A percentile compares a stretch with the other conserved stretches of the same genome.
Conservation (phyloP, 2,329 filamentous ascomycete genomes). For the Aspergillus sp. region DNA sequence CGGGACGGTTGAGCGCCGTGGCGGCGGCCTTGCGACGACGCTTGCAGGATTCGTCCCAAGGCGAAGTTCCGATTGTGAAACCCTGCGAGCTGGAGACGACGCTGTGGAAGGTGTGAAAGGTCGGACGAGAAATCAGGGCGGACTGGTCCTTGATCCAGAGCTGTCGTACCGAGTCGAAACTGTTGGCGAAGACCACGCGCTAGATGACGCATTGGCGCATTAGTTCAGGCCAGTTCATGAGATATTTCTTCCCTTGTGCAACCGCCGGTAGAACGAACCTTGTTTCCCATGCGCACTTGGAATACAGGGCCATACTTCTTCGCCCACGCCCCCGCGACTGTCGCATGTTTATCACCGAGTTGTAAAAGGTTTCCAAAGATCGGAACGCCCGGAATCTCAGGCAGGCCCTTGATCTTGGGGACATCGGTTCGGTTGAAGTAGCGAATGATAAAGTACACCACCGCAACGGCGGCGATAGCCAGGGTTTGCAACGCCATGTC, state of each 20-base stretch:
- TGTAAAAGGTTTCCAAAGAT: conserved; percentile 63
- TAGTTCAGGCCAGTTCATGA: not conserved
- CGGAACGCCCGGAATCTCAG: conserved; percentile 60
- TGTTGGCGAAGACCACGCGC: conserved; percentile 75
- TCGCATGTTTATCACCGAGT: conserved; percentile 57
- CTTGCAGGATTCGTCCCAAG: conserved; percentile 81
- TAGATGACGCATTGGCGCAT: conserved; percentile 21
- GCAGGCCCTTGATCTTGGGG: conserved; percentile 60
- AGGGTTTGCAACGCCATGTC: conserved; percentile 31
- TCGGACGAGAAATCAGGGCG: conserved; percentile 72
- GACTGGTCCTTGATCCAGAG: conserved; percentile 79
- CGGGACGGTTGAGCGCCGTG: conserved; percentile 72
- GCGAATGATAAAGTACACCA: conserved; percentile 40
- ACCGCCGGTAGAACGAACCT: conserved; percentile 38
- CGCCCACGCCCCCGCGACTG: conserved; percentile 55
- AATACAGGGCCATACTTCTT: conserved; percentile 63
- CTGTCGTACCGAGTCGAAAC: conserved; percentile 67
- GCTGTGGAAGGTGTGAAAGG: conserved; percentile 76
- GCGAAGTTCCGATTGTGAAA: conserved; percentile 79
- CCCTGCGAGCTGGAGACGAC: conserved; percentile 74
- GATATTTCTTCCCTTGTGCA: not conserved
- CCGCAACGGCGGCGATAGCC: conserved; percentile 32
- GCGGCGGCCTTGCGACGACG: conserved; percentile 72
- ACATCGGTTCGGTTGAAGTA: conserved; percentile 53
- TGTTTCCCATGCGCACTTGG: conserved; percentile 67